These are phyloP conservation scores for Boletus insuetus DNA, from an alignment of 768 basidiomycete species.

Conservation along the genomic window DNA sequence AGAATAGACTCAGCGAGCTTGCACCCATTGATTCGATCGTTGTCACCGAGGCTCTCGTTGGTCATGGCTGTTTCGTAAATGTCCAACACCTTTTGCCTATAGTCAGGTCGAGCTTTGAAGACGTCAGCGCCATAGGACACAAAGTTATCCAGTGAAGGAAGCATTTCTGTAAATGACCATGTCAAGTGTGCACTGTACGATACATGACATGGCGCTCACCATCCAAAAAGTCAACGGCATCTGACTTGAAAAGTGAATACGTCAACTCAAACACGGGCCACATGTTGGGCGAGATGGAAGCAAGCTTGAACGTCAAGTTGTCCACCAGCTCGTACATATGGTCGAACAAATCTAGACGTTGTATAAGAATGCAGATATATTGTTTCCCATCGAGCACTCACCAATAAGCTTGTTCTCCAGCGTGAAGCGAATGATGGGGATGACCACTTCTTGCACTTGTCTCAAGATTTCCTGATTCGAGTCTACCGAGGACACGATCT, in stretches of 20 bases:
- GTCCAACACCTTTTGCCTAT: slow-evolving; percentile 77
- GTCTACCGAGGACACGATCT: slow-evolving; percentile 78
- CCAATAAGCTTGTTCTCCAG: slow-evolving; percentile 76
- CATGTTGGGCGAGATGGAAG: slow-evolving; percentile 73
- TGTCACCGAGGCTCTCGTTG: slow-evolving; percentile 73
- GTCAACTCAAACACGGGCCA: slow-evolving; percentile 87
- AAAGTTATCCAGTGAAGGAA: slow-evolving; percentile 85
- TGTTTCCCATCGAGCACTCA: slow-evolving; percentile 30
- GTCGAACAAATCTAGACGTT: slow-evolving; percentile 69
- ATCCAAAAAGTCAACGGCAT: slow-evolving; percentile 84
- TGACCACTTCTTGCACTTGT: slow-evolving; percentile 78
- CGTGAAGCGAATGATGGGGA: slow-evolving; percentile 75
- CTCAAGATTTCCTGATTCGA: slow-evolving; percentile 69
- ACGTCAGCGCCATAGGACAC: slow-evolving; percentile 78
- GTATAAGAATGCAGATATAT: background rate
- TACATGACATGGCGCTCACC: slow-evolving; percentile 40
- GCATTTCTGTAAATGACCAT: slow-evolving; percentile 59
- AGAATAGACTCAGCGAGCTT: slow-evolving; percentile 82
- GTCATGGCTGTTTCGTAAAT: slow-evolving; percentile 77
- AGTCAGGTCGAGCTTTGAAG: slow-evolving; percentile 70
- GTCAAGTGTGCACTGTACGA: background rate
- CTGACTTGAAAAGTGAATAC: slow-evolving; percentile 77
- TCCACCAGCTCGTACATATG: slow-evolving; percentile 87
- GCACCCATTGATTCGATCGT: slow-evolving; percentile 79
- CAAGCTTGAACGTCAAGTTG: slow-evolving; percentile 77